These are phyloP conservation scores for Quercus lobata DNA, from an alignment of 331 rosid genomes.

Conservation along the genomic window DNA sequence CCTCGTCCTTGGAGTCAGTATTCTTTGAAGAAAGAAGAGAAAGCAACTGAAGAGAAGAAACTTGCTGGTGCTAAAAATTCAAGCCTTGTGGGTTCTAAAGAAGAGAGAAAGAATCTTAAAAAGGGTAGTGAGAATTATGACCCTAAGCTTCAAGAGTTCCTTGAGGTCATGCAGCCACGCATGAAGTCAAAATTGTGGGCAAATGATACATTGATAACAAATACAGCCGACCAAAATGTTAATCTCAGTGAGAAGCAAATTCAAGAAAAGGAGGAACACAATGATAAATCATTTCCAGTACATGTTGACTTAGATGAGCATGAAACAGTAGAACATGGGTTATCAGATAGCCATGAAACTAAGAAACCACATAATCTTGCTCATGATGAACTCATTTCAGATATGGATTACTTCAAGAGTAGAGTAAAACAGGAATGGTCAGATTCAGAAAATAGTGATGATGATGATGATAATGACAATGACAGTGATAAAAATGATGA, in stretches of 20 bases:
- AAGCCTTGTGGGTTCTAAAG: conserved; percentile 23
- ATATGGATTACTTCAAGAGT: conserved; percentile 79
- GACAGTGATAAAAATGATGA: conserved; percentile 6
- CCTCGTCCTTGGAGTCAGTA: conserved; percentile 87
- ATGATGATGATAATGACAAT: conserved; percentile 16
- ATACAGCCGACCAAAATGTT: conserved; percentile 1
- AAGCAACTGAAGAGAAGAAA: conserved; percentile 19
- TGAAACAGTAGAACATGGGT: conserved; percentile 17
- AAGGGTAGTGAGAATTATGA: conserved; percentile 35
- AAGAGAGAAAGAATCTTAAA: conserved; percentile 20
- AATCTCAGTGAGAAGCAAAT: conserved; percentile 21
- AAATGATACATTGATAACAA: conserved; percentile 43
- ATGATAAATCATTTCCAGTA: conserved; percentile 14
- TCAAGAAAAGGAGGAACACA: conserved; percentile 17
- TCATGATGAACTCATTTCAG: conserved; percentile 42
- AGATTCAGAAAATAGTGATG: conserved; percentile 52
- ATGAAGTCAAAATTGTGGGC: conserved; percentile 68
- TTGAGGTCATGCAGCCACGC: conserved; percentile 76
- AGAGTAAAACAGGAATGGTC: conserved; percentile 69
- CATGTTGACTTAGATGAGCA: conserved; percentile 16
- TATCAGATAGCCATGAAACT: conserved; percentile 17
- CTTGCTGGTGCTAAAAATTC: conserved; percentile 5
- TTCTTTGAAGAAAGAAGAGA: conserved; percentile 33
- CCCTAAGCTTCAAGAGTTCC: conserved; percentile 56
- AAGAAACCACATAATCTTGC: conserved; percentile 26